Evolutionary conservation across 768 basidiomycete genomes (phyloP).

Genomic region (Auriscalpium orientale): DNA sequence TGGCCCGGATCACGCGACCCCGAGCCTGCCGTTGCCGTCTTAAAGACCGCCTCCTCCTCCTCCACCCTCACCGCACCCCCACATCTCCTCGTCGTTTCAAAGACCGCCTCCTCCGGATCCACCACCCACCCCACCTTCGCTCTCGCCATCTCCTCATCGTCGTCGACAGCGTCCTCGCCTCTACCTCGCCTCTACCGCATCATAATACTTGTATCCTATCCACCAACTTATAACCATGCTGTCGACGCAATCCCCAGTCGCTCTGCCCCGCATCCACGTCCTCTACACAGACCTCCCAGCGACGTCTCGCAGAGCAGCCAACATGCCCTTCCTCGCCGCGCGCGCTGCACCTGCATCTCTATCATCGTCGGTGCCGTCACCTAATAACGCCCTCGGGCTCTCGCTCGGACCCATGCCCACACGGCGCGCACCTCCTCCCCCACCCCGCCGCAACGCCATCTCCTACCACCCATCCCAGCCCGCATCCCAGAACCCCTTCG

Average conservation of each 20-base stretch:
- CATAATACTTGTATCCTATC: neutral
- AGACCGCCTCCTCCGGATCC: too few species aligned
- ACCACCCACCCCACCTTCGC: too few species aligned
- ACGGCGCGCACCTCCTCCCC: neutral
- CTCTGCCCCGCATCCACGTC: conserved; percentile 10
- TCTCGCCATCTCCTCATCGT: too few species aligned
- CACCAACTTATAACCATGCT: conserved; percentile 7
- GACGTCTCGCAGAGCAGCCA: conserved; percentile 15
- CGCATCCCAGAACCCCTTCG: neutral
- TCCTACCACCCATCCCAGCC: conserved; percentile 6
- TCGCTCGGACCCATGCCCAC: neutral
- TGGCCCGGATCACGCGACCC: too few species aligned
- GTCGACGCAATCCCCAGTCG: conserved; percentile 8
- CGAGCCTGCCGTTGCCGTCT: too few species aligned
- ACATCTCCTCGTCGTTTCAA: too few species aligned
- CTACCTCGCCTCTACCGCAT: too few species aligned
- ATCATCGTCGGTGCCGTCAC: neutral
- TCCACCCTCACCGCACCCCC: neutral
- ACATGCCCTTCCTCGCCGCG: conserved; percentile 12
- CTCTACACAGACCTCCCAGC: conserved; percentile 16
- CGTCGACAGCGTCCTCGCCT: too few species aligned
- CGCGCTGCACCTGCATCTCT: conserved; percentile 2
- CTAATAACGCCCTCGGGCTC: neutral
- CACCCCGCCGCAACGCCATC: conserved; percentile 9
- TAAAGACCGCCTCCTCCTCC: too few species aligned